phyloP scores from a whole-genome alignment of 1,284 basidiomycete genomes.

The Cryptococcus amylolentus region DNA sequence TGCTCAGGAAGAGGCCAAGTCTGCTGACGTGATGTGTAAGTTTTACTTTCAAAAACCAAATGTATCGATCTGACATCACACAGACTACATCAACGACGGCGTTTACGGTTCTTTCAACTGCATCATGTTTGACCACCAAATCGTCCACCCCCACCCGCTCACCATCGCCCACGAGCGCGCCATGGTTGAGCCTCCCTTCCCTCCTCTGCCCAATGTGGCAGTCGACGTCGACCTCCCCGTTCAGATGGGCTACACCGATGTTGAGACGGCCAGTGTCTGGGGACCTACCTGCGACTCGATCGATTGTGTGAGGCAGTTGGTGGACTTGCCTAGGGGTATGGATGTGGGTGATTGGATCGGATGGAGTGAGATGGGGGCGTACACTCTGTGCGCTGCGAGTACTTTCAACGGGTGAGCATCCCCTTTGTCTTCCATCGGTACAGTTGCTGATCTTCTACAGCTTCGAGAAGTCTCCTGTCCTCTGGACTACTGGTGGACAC shows the following conservation, averaged over 20 bases:
- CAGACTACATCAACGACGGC: conserved; percentile 97
- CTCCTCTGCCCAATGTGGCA: conserved; percentile 48
- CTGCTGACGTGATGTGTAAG: conserved; percentile 53
- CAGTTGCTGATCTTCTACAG: conserved; percentile 7
- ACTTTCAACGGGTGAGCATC: conserved; percentile 70
- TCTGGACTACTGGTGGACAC: conserved; percentile 47
- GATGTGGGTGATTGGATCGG: conserved; percentile 87
- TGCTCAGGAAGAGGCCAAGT: conserved; percentile 38
- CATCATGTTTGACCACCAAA: conserved; percentile 89
- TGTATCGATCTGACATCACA: conserved; percentile 9
- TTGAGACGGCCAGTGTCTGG: conserved; percentile 54
- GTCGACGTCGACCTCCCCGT: conserved; percentile 46
- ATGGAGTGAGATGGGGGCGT: conserved; percentile 89
- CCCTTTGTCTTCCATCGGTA: background rate
- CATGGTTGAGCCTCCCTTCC: conserved; percentile 41
- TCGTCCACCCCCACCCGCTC: conserved; percentile 77
- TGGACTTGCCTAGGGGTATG: conserved; percentile 61
- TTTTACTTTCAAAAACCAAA: conserved; percentile 2
- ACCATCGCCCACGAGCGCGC: conserved; percentile 47
- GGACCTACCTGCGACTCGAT: conserved; percentile 84
- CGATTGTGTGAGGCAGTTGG: conserved; percentile 68
- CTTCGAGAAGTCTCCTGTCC: conserved; percentile 38
- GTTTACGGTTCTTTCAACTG: conserved; percentile 99
- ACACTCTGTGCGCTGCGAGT: conserved; percentile 85
- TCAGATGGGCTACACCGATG: conserved; percentile 49